Evolutionary conservation across 2,329 filamentous ascomycete species (phyloP).

Genomic region (Diaporthe citrichinensis): DNA sequence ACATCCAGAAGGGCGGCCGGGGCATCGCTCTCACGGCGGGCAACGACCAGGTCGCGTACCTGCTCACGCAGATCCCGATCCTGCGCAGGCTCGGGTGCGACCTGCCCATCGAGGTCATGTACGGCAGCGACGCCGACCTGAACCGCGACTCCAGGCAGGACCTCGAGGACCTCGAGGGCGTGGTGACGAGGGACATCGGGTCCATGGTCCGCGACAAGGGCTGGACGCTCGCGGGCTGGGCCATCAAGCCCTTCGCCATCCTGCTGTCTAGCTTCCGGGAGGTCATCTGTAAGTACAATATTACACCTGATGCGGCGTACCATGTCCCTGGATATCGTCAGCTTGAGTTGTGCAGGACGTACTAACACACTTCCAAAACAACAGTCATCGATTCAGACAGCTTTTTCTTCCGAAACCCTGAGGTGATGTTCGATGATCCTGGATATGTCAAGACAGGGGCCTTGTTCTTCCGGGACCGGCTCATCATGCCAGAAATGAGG

Average conservation of each 20-base stretch:
- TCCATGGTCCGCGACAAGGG: conserved; percentile 60
- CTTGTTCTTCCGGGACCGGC: conserved; percentile 61
- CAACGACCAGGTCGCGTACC: conserved; percentile 57
- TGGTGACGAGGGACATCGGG: conserved; percentile 59
- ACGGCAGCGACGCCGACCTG: conserved; percentile 59
- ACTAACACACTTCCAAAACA: neutral
- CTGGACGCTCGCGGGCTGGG: conserved; percentile 61
- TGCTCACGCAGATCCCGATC: conserved; percentile 58
- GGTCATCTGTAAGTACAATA: conserved; percentile 50
- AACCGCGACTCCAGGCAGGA: conserved; percentile 57
- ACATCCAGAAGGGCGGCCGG: conserved; percentile 56
- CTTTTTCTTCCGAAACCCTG: conserved; percentile 59
- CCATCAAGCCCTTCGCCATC: conserved; percentile 62
- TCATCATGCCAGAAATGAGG: conserved; percentile 56
- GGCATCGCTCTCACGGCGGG: conserved; percentile 61
- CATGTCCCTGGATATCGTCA: neutral
- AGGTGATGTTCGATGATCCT: conserved; percentile 57
- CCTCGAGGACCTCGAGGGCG: conserved; percentile 58
- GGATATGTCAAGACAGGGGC: conserved; percentile 58
- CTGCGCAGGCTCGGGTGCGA: conserved; percentile 55
- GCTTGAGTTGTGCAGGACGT: no score
- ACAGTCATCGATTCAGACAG: conserved; percentile 60
- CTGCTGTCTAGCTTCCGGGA: conserved; percentile 62
- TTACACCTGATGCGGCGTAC: neutral
- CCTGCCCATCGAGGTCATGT: conserved; percentile 56